phyloP scores from a whole-genome alignment of 108 stramenopile genomes.

The Epipyxis sp. region DNA sequence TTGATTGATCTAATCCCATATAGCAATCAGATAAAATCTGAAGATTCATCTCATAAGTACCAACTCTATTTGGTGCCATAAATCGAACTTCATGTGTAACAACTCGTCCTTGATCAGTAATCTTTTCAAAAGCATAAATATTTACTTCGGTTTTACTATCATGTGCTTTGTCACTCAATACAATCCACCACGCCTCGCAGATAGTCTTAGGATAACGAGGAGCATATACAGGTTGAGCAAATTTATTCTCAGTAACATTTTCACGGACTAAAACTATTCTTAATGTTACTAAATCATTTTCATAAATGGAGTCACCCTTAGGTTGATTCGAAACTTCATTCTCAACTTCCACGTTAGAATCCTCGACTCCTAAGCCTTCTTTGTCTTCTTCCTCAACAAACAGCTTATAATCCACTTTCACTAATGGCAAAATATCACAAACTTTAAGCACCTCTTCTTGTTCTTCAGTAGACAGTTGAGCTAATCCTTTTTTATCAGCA shows the following conservation, averaged over 20 bases:
- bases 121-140: constrained; percentile 62
- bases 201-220: constrained; percentile 80
- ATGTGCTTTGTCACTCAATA: constrained; percentile 68
- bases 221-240: constrained; percentile 76
- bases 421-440: constrained; percentile 73
- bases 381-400: constrained; percentile 96
- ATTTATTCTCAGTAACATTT: constrained; percentile 58
- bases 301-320: constrained; percentile 57
- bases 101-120: constrained; percentile 47
- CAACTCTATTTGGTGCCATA: constrained; percentile 76
- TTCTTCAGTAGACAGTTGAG: constrained; percentile 70
- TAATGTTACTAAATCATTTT: constrained; percentile 84
- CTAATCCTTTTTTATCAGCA: constrained; percentile 76
- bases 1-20: constrained; percentile 82
- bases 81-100: constrained; percentile 78
- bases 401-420: constrained; percentile 69
- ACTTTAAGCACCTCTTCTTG: constrained; percentile 73
- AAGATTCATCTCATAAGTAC: constrained; percentile 80
- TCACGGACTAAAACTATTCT: constrained; percentile 77
- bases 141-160: constrained; percentile 85
- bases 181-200: constrained; percentile 91
- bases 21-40: constrained; percentile 85
- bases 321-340: too few relatives aligned
- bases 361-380: constrained; percentile 6
- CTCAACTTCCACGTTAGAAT: background rate